These are phyloP conservation scores for Monascus ruber DNA, from an alignment of 2,329 filamentous ascomycete species.

Conservation along the genomic window DNA sequence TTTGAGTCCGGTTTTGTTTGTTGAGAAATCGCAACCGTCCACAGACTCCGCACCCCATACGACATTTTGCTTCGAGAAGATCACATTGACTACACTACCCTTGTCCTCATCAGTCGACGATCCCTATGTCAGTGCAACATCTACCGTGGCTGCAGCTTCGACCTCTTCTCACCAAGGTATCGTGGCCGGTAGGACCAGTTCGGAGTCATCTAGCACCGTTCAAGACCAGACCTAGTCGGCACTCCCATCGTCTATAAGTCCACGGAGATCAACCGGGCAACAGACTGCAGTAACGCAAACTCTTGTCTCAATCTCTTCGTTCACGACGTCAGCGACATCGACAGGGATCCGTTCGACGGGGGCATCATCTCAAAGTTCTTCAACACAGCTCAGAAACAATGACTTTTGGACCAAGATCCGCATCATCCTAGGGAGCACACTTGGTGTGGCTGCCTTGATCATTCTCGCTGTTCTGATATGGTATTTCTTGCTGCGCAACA, in stretches of 20 bases:
- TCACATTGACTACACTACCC: too few relatives aligned
- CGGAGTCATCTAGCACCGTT: background rate
- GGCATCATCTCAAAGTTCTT: background rate
- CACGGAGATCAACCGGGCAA: background rate
- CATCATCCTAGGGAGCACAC: constrained; percentile 17
- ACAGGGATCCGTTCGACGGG: background rate
- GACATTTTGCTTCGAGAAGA: too few relatives aligned
- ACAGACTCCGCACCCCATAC: too few relatives aligned
- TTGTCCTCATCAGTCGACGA: background rate
- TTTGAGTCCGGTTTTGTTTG: background rate
- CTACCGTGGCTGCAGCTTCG: background rate
- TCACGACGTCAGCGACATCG: background rate
- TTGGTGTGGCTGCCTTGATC: constrained; percentile 16
- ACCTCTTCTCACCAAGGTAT: background rate
- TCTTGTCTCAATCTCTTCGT: background rate
- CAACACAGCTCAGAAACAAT: background rate
- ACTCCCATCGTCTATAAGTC: background rate
- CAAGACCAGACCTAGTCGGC: background rate
- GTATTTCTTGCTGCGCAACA: constrained; percentile 12
- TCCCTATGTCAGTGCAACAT: background rate
- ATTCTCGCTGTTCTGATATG: constrained; percentile 13
- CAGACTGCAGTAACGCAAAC: background rate
- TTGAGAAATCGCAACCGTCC: too few relatives aligned
- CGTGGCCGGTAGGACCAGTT: background rate
- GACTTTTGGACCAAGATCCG: constrained; percentile 5